Evolutionary conservation across 768 basidiomycete species (phyloP).

Genomic region (Arthromyces matolae): DNA sequence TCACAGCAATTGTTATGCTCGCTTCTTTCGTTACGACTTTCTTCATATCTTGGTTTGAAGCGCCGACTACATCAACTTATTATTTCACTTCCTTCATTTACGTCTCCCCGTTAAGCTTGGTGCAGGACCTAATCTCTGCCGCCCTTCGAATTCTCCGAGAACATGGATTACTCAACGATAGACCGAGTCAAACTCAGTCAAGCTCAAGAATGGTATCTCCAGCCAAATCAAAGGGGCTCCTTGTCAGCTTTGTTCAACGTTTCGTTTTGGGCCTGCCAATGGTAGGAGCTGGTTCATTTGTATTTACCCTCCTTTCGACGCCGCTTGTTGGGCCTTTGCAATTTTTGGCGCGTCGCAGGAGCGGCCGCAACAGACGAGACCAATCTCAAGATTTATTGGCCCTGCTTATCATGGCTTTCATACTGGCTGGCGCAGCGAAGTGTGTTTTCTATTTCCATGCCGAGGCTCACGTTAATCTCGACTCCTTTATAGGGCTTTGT

Average conservation of each 20-base stretch:
- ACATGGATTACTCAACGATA: constrained; percentile 39
- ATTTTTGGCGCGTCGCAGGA: constrained; percentile 64
- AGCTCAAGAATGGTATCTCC: constrained; percentile 8
- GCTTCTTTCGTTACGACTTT: constrained; percentile 70
- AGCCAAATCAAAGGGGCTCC: constrained; percentile 32
- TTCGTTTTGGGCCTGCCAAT: constrained; percentile 76
- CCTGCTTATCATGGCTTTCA: constrained; percentile 56
- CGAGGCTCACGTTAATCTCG: constrained; percentile 7
- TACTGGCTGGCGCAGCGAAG: constrained; percentile 64
- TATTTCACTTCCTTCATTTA: constrained; percentile 38
- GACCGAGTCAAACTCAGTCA: constrained; percentile 8
- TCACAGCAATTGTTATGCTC: constrained; percentile 60
- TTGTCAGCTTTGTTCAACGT: constrained; percentile 59
- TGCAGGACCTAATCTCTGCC: constrained; percentile 57
- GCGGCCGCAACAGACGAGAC: constrained; percentile 49
- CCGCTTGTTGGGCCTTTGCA: constrained; percentile 67
- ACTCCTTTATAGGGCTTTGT: constrained; percentile 57
- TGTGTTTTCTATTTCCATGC: constrained; percentile 23
- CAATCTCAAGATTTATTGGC: constrained; percentile 61
- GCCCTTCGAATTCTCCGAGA: constrained; percentile 62
- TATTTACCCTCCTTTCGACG: constrained; percentile 65
- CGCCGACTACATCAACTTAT: constrained; percentile 36
- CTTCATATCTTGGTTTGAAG: constrained; percentile 61
- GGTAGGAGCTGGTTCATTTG: constrained; percentile 70
- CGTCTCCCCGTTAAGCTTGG: constrained; percentile 54